Evolutionary conservation across 106 monocot species (phyloP).

Genomic region (Platanthera zijinensis): DNA sequence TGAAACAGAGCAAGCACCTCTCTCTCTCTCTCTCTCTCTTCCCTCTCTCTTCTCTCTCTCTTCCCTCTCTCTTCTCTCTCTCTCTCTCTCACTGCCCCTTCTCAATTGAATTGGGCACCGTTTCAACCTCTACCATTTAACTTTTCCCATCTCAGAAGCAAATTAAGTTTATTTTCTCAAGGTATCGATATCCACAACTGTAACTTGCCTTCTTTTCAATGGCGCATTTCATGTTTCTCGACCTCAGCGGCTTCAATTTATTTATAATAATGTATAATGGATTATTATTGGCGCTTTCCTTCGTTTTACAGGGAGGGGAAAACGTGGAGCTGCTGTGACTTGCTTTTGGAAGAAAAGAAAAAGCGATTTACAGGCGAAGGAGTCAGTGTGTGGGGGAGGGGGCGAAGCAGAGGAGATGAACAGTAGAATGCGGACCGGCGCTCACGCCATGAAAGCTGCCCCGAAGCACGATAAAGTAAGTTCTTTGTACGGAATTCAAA

Average conservation of each 20-base stretch:
- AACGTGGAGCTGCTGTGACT: not conserved
- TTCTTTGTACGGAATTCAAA: not conserved
- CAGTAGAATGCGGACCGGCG: constrained; percentile 18
- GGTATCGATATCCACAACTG: not conserved
- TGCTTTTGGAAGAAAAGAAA: not conserved
- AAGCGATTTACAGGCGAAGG: constrained; percentile 1
- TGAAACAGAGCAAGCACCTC: not conserved
- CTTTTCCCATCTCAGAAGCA: not conserved
- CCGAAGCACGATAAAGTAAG: constrained; percentile 51
- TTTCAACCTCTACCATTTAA: too few species aligned
- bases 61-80: not conserved
- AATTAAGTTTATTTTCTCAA: not conserved
- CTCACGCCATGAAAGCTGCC: constrained; percentile 34
- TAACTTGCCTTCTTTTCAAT: not conserved
- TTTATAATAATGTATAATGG: constrained; percentile 1
- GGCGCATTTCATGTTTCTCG: not conserved
- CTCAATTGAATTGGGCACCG: too few species aligned
- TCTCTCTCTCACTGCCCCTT: not conserved
- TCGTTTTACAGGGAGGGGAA: not conserved
- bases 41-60: not conserved
- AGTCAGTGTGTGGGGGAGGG: not conserved
- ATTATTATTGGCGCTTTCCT: not conserved
- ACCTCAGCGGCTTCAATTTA: not conserved
- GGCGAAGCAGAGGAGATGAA: constrained; percentile 6
- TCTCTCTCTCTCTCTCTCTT: not conserved